These are phyloP conservation scores for Microdochium trichocladiopsis DNA, from an alignment of 2,329 filamentous ascomycete genomes.

Conservation along the genomic window DNA sequence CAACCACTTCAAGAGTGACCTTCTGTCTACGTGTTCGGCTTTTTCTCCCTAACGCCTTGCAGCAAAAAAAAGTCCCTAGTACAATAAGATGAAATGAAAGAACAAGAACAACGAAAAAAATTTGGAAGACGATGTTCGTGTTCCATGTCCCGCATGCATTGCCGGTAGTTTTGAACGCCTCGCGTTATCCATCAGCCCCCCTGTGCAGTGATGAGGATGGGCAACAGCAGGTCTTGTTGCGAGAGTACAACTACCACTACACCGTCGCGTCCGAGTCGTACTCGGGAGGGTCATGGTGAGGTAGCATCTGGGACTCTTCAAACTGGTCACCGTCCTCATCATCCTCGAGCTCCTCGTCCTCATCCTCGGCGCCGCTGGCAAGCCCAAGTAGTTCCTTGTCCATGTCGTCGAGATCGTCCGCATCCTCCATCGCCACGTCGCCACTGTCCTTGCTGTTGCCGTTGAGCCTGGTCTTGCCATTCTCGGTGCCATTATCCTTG, in stretches of 20 bases:
- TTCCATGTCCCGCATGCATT: too few species aligned
- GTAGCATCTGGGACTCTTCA: constrained; percentile 21
- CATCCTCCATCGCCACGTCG: constrained; percentile 36
- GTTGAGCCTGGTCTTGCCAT: constrained; percentile 18
- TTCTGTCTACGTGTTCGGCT: too few species aligned
- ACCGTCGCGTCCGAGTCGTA: constrained; percentile 5
- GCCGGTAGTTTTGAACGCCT: not conserved
- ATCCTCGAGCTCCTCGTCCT: constrained; percentile 31
- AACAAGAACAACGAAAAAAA: too few species aligned
- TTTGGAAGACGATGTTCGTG: too few species aligned
- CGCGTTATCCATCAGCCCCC: too few species aligned
- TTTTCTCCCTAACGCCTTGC: too few species aligned
- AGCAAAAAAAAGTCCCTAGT: not conserved
- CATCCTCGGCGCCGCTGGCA: constrained; percentile 32
- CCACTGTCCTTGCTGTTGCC: constrained; percentile 26
- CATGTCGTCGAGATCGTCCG: constrained; percentile 46
- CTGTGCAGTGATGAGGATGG: too few species aligned
- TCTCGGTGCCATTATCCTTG: constrained; percentile 20
- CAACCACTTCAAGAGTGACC: too few species aligned
- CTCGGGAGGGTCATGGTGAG: constrained; percentile 10
- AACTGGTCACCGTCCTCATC: constrained; percentile 37
- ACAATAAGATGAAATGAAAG: too few species aligned
- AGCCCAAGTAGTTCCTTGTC: constrained; percentile 43
- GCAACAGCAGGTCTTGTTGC: too few species aligned
- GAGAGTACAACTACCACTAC: constrained; percentile 2